Base-by-base conservation (phyloP, 768 basidiomycete species). In the Tylopilus sp. region DNA sequence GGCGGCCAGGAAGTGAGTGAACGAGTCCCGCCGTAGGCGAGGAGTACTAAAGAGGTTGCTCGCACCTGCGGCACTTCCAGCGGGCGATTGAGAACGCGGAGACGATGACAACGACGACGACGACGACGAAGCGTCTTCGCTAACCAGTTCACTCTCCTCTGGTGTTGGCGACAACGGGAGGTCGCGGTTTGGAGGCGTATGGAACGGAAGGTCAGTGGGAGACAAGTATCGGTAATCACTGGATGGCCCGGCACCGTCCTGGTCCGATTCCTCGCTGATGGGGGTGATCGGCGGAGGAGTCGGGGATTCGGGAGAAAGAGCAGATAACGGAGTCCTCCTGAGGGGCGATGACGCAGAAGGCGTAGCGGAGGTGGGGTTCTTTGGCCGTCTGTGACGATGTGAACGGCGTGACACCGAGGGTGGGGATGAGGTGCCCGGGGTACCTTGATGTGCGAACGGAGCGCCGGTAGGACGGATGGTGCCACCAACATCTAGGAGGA, bases 401-500 rank as follows among this genome's bases (percentile, higher is more conserved):
- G 78, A 72, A 45, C 83, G 81, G 21, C 69, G 65, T 19, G 83
- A 78, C 29, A 81, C 76, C 9, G 77, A 64, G 16, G 68, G 62
- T 6, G 62, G 67, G 26, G 78, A 78, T 26, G 76, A 75, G 28
- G 78, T 74, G 21, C 77, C 77, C 8, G 82, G 77, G 4, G 75
- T 66, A 45, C 72, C 68, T 9, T 12, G 48, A 3, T 22, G 49
- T 42, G 49, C 13, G 25, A 34, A 65, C 21, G 76, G 72, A 5
- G 75, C 73, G 21, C 70, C 70, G 34, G 77, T 72, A 25, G 72
- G 59, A 37, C 45, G 64, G 31, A 64, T 54, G 36, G 50, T 64
- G 38, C 68, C 68, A 6, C 93, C 95, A 1, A 94, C 89, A 69
- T 97, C 94, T 3, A 99, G 78, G 10, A 99, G 76, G 53, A 99